Evolutionary conservation across 306 rosid species (phyloP).

Genomic region (Carpinus viminea): DNA sequence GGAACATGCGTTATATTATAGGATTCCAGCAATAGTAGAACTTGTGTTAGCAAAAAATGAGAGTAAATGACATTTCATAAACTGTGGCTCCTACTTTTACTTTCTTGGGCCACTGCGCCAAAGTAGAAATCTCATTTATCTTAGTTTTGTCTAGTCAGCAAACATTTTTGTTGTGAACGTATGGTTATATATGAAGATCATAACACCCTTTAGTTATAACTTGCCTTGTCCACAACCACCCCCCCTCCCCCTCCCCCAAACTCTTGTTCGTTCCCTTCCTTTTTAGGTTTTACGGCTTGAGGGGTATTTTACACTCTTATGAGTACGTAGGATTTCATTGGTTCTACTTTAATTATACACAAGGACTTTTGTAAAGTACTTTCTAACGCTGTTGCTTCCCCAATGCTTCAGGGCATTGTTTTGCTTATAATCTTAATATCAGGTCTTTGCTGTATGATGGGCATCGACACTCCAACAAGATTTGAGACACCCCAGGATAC

Average conservation of each 20-base stretch:
- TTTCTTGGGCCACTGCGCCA: too few relatives aligned
- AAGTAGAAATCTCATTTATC: too few relatives aligned
- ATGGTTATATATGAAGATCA: too few relatives aligned
- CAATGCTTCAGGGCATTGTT: conserved; percentile 69
- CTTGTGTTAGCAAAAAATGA: too few relatives aligned
- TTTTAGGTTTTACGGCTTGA: neutral
- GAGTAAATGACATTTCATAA: too few relatives aligned
- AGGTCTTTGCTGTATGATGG: conserved; percentile 99
- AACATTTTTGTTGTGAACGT: too few relatives aligned
- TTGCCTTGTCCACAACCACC: neutral
- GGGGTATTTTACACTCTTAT: neutral
- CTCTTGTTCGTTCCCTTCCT: neutral
- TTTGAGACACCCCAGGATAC: conserved; percentile 88
- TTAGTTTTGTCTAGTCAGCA: too few relatives aligned
- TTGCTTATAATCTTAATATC: conserved; percentile 82
- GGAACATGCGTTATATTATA: neutral
- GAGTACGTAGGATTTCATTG: neutral
- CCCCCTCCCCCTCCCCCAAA: too few relatives aligned
- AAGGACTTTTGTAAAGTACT: conserved; percentile 15
- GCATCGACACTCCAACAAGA: conserved; percentile 94
- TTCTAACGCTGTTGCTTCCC: conserved; percentile 34
- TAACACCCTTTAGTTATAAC: neutral
- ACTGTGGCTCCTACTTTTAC: too few relatives aligned
- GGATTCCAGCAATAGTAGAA: too few relatives aligned
- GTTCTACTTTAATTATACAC: neutral